These are phyloP conservation scores for Trametes versicolor DNA, from an alignment of 1,284 basidiomycete species.

Conservation along the genomic window DNA sequence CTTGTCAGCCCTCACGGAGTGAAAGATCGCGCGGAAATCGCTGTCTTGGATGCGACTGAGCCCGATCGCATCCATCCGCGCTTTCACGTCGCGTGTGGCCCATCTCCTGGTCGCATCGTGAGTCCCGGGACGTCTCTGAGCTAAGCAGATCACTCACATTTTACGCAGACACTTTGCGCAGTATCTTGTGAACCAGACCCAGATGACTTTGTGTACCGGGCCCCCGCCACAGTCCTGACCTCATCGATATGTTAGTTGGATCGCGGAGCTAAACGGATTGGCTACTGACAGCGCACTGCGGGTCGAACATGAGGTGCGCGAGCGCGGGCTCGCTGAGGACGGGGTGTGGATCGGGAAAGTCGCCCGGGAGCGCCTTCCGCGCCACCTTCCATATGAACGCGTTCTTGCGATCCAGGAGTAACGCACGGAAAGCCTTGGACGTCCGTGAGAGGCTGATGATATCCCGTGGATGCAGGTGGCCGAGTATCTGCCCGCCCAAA, in stretches of 20 bases:
- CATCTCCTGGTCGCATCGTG: not conserved
- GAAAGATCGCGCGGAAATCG: no score
- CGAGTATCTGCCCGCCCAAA: not conserved
- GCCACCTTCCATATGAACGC: not conserved
- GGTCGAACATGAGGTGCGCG: conserved; percentile 35
- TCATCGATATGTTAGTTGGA: not conserved
- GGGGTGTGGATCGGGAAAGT: not conserved
- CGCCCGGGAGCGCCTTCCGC: not conserved
- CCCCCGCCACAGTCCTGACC: conserved; percentile 11
- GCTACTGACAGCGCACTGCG: not conserved
- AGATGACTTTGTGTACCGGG: conserved; percentile 5
- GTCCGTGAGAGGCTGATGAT: not conserved
- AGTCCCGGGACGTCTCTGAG: no score
- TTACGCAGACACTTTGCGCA: not conserved
- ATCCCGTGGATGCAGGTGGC: not conserved
- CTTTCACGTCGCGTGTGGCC: not conserved
- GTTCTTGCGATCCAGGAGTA: not conserved
- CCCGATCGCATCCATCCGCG: no score
- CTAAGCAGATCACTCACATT: not conserved
- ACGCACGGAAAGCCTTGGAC: not conserved
- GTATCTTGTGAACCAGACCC: conserved; percentile 12
- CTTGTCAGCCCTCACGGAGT: no score
- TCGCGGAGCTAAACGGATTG: no score
- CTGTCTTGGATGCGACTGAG: no score
- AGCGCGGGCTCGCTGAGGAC: conserved; percentile 43